A percentile compares a stretch with the other conserved stretches of the same genome.
Evolutionary conservation across 2,329 filamentous ascomycete species (phyloP).

Genomic region (Penicillium frequentans): DNA sequence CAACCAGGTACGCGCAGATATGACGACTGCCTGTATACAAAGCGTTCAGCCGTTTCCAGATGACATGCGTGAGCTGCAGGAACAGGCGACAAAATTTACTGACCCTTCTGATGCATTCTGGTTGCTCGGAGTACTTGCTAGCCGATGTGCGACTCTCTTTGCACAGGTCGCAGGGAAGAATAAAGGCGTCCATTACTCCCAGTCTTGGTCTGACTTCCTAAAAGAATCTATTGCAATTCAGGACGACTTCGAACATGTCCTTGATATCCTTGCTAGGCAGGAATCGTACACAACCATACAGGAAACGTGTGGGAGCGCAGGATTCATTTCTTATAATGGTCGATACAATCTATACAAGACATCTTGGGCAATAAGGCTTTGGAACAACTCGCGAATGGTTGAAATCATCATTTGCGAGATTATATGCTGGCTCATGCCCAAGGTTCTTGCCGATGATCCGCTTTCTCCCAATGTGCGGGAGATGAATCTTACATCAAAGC

Average conservation of each 20-base stretch:
- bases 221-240: conserved; percentile 13
- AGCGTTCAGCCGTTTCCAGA: conserved; percentile 12
- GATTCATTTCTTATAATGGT: conserved; percentile 10
- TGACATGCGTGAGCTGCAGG: conserved; percentile 19
- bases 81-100: conserved; percentile 17
- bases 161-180: not conserved
- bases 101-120: conserved; percentile 14
- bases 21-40: conserved; percentile 19
- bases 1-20: conserved; percentile 26
- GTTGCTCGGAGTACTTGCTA: conserved; percentile 16
- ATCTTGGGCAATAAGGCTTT: conserved; percentile 20
- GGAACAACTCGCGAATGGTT: conserved; percentile 20
- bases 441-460: conserved; percentile 7
- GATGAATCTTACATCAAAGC: not conserved
- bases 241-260: conserved; percentile 2
- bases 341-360: conserved; percentile 15
- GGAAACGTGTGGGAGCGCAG: not conserved
- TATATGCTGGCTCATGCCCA: conserved; percentile 12
- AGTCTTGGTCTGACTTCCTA: conserved; percentile 9
- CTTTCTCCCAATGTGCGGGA: not conserved
- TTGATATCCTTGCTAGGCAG: conserved; percentile 4
- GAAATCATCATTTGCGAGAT: conserved; percentile 20
- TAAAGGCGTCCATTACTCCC: not conserved
- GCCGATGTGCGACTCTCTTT: conserved; percentile 16
- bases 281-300: conserved; percentile 15